Evolutionary conservation across 1,284 basidiomycete species (phyloP).

Genomic region (Ustilago esculenta): DNA sequence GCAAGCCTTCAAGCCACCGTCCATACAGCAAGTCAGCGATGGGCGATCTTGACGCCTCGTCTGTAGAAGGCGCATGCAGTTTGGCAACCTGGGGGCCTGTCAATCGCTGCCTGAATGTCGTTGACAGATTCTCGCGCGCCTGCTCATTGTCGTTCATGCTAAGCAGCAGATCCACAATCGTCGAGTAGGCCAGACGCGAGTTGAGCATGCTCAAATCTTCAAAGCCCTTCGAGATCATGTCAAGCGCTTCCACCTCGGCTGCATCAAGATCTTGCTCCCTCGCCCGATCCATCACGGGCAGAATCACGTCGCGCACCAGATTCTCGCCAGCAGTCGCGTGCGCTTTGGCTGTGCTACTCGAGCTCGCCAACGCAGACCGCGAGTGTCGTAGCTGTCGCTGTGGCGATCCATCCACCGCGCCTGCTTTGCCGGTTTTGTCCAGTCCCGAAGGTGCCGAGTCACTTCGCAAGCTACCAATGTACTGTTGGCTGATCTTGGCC

Average conservation of each 20-base stretch:
- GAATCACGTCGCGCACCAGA: slow-evolving; percentile 54
- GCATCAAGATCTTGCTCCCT: slow-evolving; percentile 79
- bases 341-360: slow-evolving; percentile 26
- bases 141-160: slow-evolving; percentile 76
- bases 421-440: slow-evolving; percentile 11
- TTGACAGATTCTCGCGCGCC: slow-evolving; percentile 43
- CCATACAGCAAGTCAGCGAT: slow-evolving; percentile 93
- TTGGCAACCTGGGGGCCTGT: slow-evolving; percentile 29
- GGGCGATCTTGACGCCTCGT: slow-evolving; percentile 71
- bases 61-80: slow-evolving; percentile 22
- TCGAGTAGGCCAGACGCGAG: slow-evolving; percentile 82
- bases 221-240: slow-evolving; percentile 89
- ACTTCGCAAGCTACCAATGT: slow-evolving; percentile 72
- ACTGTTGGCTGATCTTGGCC: slow-evolving; percentile 80
- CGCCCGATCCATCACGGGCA: slow-evolving; percentile 57
- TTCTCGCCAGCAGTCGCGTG: slow-evolving; percentile 44
- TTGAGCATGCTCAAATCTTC: slow-evolving; percentile 82
- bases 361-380: slow-evolving; percentile 35
- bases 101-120: slow-evolving; percentile 50
- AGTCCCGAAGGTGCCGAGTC: slow-evolving; percentile 29
- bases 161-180: slow-evolving; percentile 86
- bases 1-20: slow-evolving; percentile 89
- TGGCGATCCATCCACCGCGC: slow-evolving; percentile 3
- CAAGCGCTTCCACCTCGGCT: slow-evolving; percentile 84
- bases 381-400: slow-evolving; percentile 31